A percentile compares a stretch with the other conserved stretches of the same genome.
Conservation (phyloP, 495 filamentous ascomycete genomes). For the Penicillium nucicola region DNA sequence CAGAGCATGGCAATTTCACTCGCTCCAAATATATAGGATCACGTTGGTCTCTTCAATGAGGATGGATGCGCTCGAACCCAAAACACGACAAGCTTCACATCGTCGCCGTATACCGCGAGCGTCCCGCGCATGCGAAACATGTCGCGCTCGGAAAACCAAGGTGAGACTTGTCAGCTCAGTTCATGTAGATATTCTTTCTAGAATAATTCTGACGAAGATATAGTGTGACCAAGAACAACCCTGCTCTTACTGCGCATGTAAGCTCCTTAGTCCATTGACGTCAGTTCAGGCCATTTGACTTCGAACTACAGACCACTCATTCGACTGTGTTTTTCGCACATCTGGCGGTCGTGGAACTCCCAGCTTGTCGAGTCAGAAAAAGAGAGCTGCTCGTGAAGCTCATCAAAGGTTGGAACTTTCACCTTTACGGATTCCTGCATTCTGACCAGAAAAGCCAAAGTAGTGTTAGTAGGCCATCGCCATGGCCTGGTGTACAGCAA, state of each 20-base stretch:
- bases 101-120: slow-evolving; percentile 23
- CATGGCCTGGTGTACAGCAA: slow-evolving; percentile 15
- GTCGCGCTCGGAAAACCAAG: slow-evolving; percentile 26
- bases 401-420: slow-evolving; percentile 5
- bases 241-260: slow-evolving; percentile 27
- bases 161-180: background rate
- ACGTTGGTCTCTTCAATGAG: background rate
- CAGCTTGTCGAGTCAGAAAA: background rate
- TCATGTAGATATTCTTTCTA: background rate
- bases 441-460: slow-evolving; percentile 1
- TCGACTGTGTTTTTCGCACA: slow-evolving; percentile 19
- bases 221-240: slow-evolving; percentile 26
- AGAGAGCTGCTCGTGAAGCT: slow-evolving; percentile 4
- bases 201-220: background rate
- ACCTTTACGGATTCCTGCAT: too few relatives aligned
- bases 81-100: slow-evolving; percentile 8
- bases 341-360: slow-evolving; percentile 1
- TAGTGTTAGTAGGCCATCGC: slow-evolving; percentile 10
- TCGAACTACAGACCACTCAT: slow-evolving; percentile 15
- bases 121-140: slow-evolving; percentile 25
- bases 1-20: background rate
- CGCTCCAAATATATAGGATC: too few relatives aligned
- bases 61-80: slow-evolving; percentile 1
- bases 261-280: background rate
- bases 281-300: background rate